These are phyloP conservation scores for Agrostemma githago DNA, from an alignment of 148 eudicot species.

Conservation along the genomic window DNA sequence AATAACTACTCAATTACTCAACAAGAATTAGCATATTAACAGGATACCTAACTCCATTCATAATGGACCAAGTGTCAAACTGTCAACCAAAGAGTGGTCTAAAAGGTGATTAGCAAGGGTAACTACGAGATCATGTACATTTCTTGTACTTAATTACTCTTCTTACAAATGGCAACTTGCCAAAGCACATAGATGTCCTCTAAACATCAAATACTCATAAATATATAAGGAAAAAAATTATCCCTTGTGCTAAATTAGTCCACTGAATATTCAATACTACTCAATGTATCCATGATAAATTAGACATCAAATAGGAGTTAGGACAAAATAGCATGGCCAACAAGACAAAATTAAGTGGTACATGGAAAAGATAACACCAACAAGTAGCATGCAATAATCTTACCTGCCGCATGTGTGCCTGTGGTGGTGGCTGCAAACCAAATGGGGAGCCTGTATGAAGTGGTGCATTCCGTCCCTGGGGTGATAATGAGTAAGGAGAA, in stretches of 20 bases:
- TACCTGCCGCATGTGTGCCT: constrained; percentile 60
- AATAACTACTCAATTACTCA: no score
- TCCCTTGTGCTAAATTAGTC: background rate
- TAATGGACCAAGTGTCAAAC: background rate
- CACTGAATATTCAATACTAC: background rate
- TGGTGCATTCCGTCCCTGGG: constrained; percentile 43
- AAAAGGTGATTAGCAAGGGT: background rate
- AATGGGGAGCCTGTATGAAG: constrained; percentile 53
- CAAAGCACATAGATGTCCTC: background rate
- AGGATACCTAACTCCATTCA: background rate
- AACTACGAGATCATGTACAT: background rate
- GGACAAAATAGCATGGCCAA: background rate
- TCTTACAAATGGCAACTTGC: background rate
- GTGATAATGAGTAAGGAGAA: constrained; percentile 51
- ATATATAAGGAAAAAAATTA: background rate
- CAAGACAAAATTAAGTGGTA: background rate
- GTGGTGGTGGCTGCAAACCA: constrained; percentile 70
- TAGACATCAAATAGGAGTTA: background rate
- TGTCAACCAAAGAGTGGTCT: background rate
- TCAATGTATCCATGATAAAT: background rate
- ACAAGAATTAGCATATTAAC: no score
- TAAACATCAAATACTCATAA: background rate
- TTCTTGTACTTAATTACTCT: background rate
- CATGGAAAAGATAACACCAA: constrained; percentile 4
- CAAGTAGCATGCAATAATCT: constrained; percentile 6